Evolutionary conservation across 768 basidiomycete genomes (phyloP), one percentile per base, ranked within the genome.

Genomic region (Tricholoma terreum): DNA sequence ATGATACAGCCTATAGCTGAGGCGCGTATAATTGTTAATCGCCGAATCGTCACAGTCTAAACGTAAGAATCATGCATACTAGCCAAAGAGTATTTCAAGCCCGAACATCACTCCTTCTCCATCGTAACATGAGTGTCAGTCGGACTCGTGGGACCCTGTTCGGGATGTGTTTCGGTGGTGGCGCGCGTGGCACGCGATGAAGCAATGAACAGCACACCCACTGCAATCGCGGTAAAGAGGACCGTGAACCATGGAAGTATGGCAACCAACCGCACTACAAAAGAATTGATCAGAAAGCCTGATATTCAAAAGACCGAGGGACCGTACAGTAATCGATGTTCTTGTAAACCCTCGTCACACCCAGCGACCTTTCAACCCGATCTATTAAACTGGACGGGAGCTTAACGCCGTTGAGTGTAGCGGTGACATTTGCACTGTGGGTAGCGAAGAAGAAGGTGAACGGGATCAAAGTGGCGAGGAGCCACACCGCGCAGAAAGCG

Each of bases 211-310:
- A 74, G 61, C 50, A 77, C 66, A 30, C 67, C 62, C 19, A 76
- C 72, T 8, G 80, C 65, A 51, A 71, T 67, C 48, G 69, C 33
- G 15, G 73, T 69, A 57, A 77, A 79, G 6, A 81, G 61, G 58
- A 78, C 58, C 0, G 81, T 63, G 59, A 82, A 70, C 84, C 84
- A 86, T 1, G 82, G 80, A 30, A 84, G 62, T 56, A 83, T 75
- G 1, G 81, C 80, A 17, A 80, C 64, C 22, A 79, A 69, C 46
- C 70, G 71, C 61, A 84, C 84, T 86, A 60, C 6, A 50, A 55
- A 53, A 51, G 31, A 35, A 30, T 19, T 21, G 7, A 10, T 34
- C 8, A 24, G 19, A 24, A 42, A 50, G 34, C 6, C 22, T 6
- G 48, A 14, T 15, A 12, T 14, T 14, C 36, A 52, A 55, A 24